A percentile compares a stretch with the other conserved stretches of the same genome.
phyloP scores from a whole-genome alignment of 768 basidiomycete genomes.

The Russula olivacea region DNA sequence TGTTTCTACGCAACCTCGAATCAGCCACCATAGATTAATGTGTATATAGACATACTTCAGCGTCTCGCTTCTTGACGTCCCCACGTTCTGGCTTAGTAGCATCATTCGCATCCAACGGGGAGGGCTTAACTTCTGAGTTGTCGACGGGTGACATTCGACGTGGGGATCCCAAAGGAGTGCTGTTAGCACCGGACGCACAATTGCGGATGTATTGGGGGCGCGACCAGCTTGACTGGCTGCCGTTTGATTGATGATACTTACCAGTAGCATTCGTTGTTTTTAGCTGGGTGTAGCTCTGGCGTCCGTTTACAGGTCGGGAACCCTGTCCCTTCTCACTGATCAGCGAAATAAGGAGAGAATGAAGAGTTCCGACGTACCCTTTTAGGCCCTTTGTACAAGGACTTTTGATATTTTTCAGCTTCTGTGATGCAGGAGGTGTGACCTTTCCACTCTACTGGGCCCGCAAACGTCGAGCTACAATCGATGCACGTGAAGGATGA shows the following conservation, averaged over 20 bases:
- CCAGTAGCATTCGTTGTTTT: conserved; percentile 20
- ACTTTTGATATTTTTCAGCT: conserved; percentile 90
- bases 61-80: background rate
- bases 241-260: conserved; percentile 23
- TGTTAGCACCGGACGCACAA: conserved; percentile 58
- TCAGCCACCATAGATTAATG: background rate
- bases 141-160: conserved; percentile 42
- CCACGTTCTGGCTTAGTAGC: conserved; percentile 4
- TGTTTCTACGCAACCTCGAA: conserved; percentile 5
- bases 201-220: conserved; percentile 14
- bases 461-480: conserved; percentile 77
- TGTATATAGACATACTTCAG: conserved; percentile 6
- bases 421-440: conserved; percentile 85
- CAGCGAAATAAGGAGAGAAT: conserved; percentile 15
- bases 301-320: conserved; percentile 2
- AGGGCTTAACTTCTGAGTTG: conserved; percentile 27
- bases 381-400: conserved; percentile 76
- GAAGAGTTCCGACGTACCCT: conserved; percentile 32
- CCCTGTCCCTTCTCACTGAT: background rate
- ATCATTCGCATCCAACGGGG: background rate
- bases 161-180: conserved; percentile 63
- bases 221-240: conserved; percentile 16
- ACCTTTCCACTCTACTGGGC: conserved; percentile 69
- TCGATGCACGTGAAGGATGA: conserved; percentile 78
- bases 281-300: conserved; percentile 8